These are phyloP conservation scores for Emiliania huxleyi DNA, from an alignment of 78 protist genomes.

Conservation along the genomic window DNA sequence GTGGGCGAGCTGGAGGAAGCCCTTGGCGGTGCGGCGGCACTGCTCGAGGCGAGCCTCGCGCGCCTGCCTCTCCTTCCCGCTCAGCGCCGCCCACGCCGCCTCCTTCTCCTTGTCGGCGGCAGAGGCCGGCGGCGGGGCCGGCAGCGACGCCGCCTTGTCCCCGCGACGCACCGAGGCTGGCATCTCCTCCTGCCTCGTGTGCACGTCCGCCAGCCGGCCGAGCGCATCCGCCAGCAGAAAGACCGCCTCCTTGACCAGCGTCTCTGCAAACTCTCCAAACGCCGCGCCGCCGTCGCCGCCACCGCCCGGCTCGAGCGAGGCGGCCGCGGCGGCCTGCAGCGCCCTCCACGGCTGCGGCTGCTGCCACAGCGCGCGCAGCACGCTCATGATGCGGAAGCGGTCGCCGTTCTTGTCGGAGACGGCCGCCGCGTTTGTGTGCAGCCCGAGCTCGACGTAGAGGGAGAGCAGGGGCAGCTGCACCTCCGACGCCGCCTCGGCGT, in stretches of 20 bases:
- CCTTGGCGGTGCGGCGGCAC: not conserved
- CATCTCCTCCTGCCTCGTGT: not conserved
- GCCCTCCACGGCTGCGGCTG: not conserved
- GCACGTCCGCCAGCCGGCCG: not conserved
- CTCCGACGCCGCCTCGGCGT: not conserved
- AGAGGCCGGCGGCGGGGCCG: too few relatives aligned
- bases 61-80: not conserved
- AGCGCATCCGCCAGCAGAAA: not conserved
- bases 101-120: too few relatives aligned
- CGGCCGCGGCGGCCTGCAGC: not conserved
- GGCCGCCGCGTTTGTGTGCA: not conserved
- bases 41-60: not conserved
- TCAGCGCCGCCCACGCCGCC: not conserved
- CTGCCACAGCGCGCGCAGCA: not conserved
- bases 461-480: not conserved
- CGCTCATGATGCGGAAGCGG: not conserved
- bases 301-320: not conserved
- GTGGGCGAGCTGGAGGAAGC: not conserved
- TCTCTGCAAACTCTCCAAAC: not conserved
- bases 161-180: too few relatives aligned
- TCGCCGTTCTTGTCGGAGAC: not conserved
- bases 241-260: not conserved
- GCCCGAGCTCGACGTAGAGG: conserved; percentile 4
- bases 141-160: too few relatives aligned
- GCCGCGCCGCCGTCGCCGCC: not conserved